phyloP scores from a whole-genome alignment of 495 filamentous ascomycete genomes.

The Penicillium waksmanii region DNA sequence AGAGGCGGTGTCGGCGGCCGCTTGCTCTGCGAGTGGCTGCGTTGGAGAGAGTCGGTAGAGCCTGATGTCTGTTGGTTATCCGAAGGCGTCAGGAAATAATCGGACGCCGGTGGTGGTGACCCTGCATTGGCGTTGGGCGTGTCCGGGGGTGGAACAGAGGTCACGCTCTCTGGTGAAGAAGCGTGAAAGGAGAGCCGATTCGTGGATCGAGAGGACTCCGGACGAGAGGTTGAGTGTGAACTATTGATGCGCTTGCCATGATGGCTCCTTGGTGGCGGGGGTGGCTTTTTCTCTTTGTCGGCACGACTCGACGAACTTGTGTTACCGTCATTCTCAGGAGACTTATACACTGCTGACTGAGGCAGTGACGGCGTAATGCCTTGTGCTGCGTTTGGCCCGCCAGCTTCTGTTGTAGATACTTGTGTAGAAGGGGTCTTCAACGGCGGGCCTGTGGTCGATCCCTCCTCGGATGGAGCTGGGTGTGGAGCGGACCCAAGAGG shows the following conservation, averaged over 20 bases:
- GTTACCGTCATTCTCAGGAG: conserved; percentile 37
- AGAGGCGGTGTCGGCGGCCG: conserved; percentile 55
- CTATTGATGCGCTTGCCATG: conserved; percentile 69
- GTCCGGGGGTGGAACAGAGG: conserved; percentile 20
- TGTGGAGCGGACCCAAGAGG: conserved; percentile 33
- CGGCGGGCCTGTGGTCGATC: conserved; percentile 19
- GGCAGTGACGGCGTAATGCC: conserved; percentile 4
- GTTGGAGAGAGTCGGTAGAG: conserved; percentile 34
- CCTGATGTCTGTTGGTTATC: conserved; percentile 20
- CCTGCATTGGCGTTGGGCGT: conserved; percentile 57
- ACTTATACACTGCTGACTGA: conserved; percentile 38
- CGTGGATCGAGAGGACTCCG: conserved; percentile 27
- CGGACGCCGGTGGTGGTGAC: conserved; percentile 43
- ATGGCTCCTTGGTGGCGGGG: conserved; percentile 64
- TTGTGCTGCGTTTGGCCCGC: conserved; percentile 9
- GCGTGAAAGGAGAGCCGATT: conserved; percentile 38
- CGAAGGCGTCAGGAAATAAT: conserved; percentile 34
- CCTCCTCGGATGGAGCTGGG: conserved; percentile 33
- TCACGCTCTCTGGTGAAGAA: conserved; percentile 26
- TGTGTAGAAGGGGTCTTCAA: conserved; percentile 13
- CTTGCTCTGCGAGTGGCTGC: conserved; percentile 45
- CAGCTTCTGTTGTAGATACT: conserved; percentile 10
- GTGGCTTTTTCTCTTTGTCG: conserved; percentile 46
- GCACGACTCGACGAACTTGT: conserved; percentile 37
- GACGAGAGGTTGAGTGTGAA: conserved; percentile 31